Conservation (phyloP, 1,139 yeast species). For the Pichia sp. region DNA sequence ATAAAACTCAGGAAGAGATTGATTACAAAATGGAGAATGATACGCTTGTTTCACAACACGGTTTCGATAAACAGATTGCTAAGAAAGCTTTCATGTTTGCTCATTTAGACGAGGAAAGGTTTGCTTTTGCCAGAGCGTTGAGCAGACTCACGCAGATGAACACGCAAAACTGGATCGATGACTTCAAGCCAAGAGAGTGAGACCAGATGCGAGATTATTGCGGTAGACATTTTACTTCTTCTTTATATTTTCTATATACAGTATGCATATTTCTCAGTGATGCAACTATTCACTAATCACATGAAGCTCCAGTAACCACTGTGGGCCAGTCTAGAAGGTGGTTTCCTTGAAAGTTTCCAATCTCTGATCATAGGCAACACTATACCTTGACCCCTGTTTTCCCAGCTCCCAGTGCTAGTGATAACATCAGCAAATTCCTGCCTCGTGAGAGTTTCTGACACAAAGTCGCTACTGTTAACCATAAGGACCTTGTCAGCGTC, state of each 20-base stretch:
- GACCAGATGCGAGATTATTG: not conserved
- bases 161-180: conserved; percentile 82
- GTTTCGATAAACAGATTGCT: conserved; percentile 69
- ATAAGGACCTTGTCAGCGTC: conserved; percentile 1
- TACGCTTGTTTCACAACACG: conserved; percentile 60
- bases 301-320: conserved; percentile 28
- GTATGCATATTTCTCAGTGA: not conserved
- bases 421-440: not conserved
- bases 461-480: conserved; percentile 5
- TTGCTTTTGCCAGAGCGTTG: conserved; percentile 93
- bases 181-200: conserved; percentile 13
- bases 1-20: conserved; percentile 26
- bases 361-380: conserved; percentile 9
- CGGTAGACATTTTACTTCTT: not conserved
- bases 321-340: conserved; percentile 3
- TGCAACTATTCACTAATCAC: not conserved
- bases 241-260: not conserved
- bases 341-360: conserved; percentile 3
- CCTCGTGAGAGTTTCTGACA: not conserved
- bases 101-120: conserved; percentile 82
- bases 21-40: conserved; percentile 48
- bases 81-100: conserved; percentile 74
- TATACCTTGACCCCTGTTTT: not conserved
- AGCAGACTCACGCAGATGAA: conserved; percentile 92
- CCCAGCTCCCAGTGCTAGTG: not conserved